phyloP scores from a whole-genome alignment of 768 basidiomycete genomes.

The Rossbeevera mucosa region DNA sequence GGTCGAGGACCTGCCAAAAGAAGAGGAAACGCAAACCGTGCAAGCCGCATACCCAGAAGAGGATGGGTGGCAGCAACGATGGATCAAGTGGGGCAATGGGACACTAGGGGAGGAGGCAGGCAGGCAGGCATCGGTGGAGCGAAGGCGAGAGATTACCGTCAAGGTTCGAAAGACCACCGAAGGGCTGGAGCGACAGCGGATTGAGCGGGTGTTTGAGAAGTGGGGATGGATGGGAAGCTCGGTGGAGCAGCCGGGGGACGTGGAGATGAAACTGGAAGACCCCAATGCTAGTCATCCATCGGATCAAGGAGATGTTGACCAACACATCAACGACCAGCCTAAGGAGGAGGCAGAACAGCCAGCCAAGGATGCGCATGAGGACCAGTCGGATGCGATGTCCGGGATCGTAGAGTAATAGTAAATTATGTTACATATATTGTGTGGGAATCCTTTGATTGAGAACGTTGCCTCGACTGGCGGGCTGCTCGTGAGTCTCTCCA shows the following conservation, averaged over 20 bases:
- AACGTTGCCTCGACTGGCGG: background rate
- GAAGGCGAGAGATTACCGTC: constrained; percentile 46
- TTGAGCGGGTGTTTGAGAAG: constrained; percentile 63
- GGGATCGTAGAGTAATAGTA: too few species aligned
- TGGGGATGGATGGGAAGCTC: constrained; percentile 50
- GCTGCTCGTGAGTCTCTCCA: background rate
- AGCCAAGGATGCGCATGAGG: constrained; percentile 1
- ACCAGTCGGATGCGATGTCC: constrained; percentile 13
- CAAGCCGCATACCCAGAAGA: constrained; percentile 39
- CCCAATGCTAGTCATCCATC: background rate
- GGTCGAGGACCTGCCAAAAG: constrained; percentile 39
- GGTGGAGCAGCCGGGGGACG: constrained; percentile 14
- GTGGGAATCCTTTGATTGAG: constrained; percentile 10
- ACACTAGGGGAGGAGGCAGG: constrained; percentile 28
- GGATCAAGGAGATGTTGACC: constrained; percentile 5
- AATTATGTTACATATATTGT: background rate
- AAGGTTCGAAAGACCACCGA: constrained; percentile 53
- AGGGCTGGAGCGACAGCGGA: constrained; percentile 65
- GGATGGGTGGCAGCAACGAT: constrained; percentile 43
- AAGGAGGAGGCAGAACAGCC: constrained; percentile 6
- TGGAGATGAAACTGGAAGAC: constrained; percentile 30
- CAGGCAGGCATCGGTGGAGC: constrained; percentile 38
- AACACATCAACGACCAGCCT: background rate
- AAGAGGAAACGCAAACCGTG: constrained; percentile 36
- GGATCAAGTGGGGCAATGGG: constrained; percentile 35